A percentile compares a stretch with the other conserved stretches of the same genome.
Conservation (phyloP, 768 basidiomycete species). For the Podaxis sp. region DNA sequence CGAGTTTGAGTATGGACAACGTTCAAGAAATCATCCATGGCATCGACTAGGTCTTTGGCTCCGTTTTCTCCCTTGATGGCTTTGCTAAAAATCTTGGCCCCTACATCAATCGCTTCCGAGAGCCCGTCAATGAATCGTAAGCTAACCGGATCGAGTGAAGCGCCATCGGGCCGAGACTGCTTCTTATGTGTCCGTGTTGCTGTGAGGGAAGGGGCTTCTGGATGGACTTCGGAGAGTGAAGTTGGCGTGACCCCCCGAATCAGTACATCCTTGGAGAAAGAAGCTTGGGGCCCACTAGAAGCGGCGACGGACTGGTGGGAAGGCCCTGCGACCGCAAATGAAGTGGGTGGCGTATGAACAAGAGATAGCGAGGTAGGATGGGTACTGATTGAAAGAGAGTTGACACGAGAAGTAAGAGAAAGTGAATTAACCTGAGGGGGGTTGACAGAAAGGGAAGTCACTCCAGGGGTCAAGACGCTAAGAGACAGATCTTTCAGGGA, state of each 20-base stretch:
- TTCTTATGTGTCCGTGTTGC: slow-evolving; percentile 17
- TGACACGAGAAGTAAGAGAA: slow-evolving; percentile 19
- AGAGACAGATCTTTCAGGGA: slow-evolving; percentile 49
- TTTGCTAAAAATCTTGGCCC: slow-evolving; percentile 40
- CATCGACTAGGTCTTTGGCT: slow-evolving; percentile 49
- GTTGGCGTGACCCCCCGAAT: slow-evolving; percentile 21
- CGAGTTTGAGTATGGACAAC: slow-evolving; percentile 51
- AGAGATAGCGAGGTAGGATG: slow-evolving; percentile 23
- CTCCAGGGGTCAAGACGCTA: slow-evolving; percentile 48
- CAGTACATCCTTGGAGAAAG: slow-evolving; percentile 24
- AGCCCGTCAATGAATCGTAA: slow-evolving; percentile 43
- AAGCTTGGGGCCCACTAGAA: slow-evolving; percentile 18
- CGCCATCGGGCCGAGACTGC: slow-evolving; percentile 15
- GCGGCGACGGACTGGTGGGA: slow-evolving; percentile 14
- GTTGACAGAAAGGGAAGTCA: slow-evolving; percentile 38
- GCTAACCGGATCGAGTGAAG: slow-evolving; percentile 33
- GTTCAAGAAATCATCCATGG: slow-evolving; percentile 54
- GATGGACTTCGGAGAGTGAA: slow-evolving; percentile 23
- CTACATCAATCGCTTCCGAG: slow-evolving; percentile 46
- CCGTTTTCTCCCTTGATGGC: slow-evolving; percentile 47
- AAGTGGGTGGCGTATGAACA: slow-evolving; percentile 2
- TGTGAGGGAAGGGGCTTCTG: slow-evolving; percentile 24
- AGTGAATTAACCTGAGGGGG: slow-evolving; percentile 19
- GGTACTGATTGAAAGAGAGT: slow-evolving; percentile 11
- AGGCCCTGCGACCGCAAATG: neutral